Percentiles rank a stretch among this genome's conserved stretches.
Evolutionary conservation across 176 grass and related monocot genomes (phyloP).

Genomic region (Tuctoria greenei): DNA sequence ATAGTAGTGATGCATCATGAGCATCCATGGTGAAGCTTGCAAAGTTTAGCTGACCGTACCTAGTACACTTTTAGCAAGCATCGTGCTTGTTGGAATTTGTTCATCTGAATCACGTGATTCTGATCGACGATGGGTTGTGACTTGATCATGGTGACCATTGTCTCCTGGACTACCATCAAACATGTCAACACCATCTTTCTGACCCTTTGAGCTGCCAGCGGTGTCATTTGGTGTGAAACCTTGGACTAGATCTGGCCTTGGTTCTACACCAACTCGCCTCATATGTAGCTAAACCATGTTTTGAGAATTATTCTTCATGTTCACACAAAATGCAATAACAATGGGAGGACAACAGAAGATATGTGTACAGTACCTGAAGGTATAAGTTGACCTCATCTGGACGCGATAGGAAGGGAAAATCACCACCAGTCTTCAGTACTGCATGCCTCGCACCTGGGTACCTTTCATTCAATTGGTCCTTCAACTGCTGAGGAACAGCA

Average conservation of each 20-base stretch:
- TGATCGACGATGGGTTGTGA: conserved; percentile 38
- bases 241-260: conserved; percentile 64
- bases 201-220: conserved; percentile 49
- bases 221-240: conserved; percentile 54
- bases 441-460: conserved; percentile 78
- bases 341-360: conserved; percentile 15
- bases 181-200: conserved; percentile 35
- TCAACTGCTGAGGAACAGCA: conserved; percentile 86
- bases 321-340: background rate
- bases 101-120: conserved; percentile 57
- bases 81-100: conserved; percentile 40
- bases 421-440: conserved; percentile 81
- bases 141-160: conserved; percentile 26
- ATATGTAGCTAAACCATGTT: conserved; percentile 81
- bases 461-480: conserved; percentile 89
- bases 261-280: conserved; percentile 89
- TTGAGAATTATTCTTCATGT: conserved; percentile 24
- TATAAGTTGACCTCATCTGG: conserved; percentile 95
- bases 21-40: conserved; percentile 24
- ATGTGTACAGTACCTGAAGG: conserved; percentile 68
- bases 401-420: conserved; percentile 95
- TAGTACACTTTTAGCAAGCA: conserved; percentile 38
- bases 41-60: conserved; percentile 34
- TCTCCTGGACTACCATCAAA: conserved; percentile 40
- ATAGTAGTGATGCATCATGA: conserved; percentile 35